A percentile compares a stretch with the other conserved stretches of the same genome.
Evolutionary conservation across 345 rosid genomes (phyloP).

Genomic region (Lagerstroemia speciosa): DNA sequence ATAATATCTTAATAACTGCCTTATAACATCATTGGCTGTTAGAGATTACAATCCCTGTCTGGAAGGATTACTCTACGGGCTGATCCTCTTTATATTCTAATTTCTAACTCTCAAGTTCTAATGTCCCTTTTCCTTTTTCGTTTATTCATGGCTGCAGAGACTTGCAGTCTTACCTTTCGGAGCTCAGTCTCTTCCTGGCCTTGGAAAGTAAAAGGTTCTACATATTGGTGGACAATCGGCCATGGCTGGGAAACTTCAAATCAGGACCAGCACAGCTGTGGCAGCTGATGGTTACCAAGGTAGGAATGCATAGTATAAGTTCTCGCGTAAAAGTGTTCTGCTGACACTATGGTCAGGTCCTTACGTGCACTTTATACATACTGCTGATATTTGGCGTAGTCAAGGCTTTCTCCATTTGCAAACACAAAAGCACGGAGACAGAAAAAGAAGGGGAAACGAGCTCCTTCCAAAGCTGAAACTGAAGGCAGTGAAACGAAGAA

Average conservation of each 20-base stretch:
- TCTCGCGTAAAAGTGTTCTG: neutral
- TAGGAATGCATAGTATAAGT: slow-evolving; percentile 13
- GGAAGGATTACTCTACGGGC: neutral
- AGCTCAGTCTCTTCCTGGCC: slow-evolving; percentile 71
- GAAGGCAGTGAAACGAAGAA: slow-evolving; percentile 25
- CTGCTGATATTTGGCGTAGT: slow-evolving; percentile 31
- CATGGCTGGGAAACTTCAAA: slow-evolving; percentile 64
- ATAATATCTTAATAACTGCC: too few relatives aligned
- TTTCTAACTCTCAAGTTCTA: neutral
- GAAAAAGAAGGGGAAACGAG: slow-evolving; percentile 33
- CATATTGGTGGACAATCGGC: slow-evolving; percentile 86
- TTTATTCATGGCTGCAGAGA: slow-evolving; percentile 42
- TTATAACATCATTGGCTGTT: too few relatives aligned
- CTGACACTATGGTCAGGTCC: neutral
- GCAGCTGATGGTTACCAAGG: slow-evolving; percentile 99
- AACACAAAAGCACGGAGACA: slow-evolving; percentile 53
- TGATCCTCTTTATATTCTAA: neutral
- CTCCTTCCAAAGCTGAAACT: slow-evolving; percentile 22
- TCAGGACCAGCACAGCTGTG: slow-evolving; percentile 70
- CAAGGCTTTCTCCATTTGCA: slow-evolving; percentile 96
- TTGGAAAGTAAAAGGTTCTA: slow-evolving; percentile 68
- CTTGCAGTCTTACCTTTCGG: slow-evolving; percentile 93
- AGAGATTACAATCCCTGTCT: too few relatives aligned
- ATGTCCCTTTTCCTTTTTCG: neutral
- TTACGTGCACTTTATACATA: neutral